phyloP scores from a whole-genome alignment of 139 green algal genomes.

The Volvox reticuliferus region DNA sequence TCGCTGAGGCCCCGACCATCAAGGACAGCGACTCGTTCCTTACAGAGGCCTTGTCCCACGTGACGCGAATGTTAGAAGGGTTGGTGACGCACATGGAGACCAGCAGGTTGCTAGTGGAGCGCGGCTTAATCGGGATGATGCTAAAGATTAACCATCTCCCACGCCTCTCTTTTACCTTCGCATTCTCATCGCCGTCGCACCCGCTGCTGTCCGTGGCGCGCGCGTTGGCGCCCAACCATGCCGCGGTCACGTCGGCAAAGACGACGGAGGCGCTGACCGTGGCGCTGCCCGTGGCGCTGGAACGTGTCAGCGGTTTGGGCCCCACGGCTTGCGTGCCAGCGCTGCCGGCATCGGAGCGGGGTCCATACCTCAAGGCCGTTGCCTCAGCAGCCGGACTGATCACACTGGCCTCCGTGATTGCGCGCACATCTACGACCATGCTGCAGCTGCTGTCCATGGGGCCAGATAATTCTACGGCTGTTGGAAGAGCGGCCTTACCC shows the following conservation, averaged over 20 bases:
- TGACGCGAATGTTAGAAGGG: conserved; percentile 87
- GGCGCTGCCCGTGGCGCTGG: conserved; percentile 17
- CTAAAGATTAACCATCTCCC: conserved; percentile 87
- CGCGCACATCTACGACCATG: conserved; percentile 71
- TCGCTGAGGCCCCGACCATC: conserved; percentile 17
- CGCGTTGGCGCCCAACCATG: conserved; percentile 67
- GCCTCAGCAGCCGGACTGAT: conserved; percentile 70
- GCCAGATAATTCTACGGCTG: not conserved
- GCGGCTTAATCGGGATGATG: conserved; percentile 81
- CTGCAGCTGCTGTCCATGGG: conserved; percentile 58
- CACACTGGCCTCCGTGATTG: conserved; percentile 73
- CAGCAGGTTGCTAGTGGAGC: conserved; percentile 81
- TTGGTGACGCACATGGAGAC: conserved; percentile 82
- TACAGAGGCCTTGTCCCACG: conserved; percentile 78
- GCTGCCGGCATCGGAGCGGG: conserved; percentile 43
- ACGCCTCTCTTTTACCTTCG: conserved; percentile 80
- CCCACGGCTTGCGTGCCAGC: conserved; percentile 39
- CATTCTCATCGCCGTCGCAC: conserved; percentile 79
- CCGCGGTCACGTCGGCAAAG: conserved; percentile 45
- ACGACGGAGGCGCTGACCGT: conserved; percentile 51
- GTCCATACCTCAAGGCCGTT: conserved; percentile 66
- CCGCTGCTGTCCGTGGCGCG: conserved; percentile 86
- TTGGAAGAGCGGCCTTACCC: not conserved
- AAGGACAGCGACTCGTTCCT: conserved; percentile 63
- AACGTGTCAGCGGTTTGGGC: not conserved